Conservation (phyloP, 1,284 basidiomycete species). For the Singerocomus inundabilis region DNA sequence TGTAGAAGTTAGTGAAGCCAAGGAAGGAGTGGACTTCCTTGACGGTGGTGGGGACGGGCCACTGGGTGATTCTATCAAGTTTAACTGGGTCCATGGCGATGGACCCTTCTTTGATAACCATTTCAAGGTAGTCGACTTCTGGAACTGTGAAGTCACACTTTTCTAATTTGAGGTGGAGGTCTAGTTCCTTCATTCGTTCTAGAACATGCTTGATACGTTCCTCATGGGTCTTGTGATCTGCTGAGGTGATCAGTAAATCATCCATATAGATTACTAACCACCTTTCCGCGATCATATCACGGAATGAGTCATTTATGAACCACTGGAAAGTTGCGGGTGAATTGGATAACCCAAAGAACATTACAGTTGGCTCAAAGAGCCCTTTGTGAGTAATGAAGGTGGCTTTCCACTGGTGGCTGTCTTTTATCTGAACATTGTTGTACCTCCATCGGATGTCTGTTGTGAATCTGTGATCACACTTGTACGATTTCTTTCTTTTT, state of each 20-base stretch:
- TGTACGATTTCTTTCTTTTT: too few species aligned
- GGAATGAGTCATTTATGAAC: slow-evolving; percentile 21
- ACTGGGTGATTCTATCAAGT: slow-evolving; percentile 34
- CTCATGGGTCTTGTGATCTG: neutral
- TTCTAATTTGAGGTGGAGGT: slow-evolving; percentile 35
- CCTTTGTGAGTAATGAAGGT: slow-evolving; percentile 1
- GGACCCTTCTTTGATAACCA: slow-evolving; percentile 29
- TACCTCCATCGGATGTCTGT: too few species aligned
- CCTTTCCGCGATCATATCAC: slow-evolving; percentile 9
- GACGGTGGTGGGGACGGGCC: slow-evolving; percentile 35
- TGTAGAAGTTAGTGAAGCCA: slow-evolving; percentile 22
- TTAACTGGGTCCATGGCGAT: slow-evolving; percentile 41
- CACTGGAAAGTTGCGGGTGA: slow-evolving; percentile 27
- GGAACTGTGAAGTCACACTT: slow-evolving; percentile 40
- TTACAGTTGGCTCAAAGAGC: slow-evolving; percentile 34
- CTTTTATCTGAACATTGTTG: slow-evolving; percentile 17
- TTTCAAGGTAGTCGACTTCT: slow-evolving; percentile 40
- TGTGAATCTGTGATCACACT: too few species aligned
- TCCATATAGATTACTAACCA: slow-evolving; percentile 20
- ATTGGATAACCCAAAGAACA: slow-evolving; percentile 40
- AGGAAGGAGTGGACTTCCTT: slow-evolving; percentile 35
- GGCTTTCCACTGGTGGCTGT: slow-evolving; percentile 19
- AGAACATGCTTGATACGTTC: slow-evolving; percentile 30
- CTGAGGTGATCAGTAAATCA: slow-evolving; percentile 23
- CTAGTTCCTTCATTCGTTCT: slow-evolving; percentile 23